phyloP scores from a whole-genome alignment of 495 filamentous ascomycete genomes.

The Copromyces sp. region DNA sequence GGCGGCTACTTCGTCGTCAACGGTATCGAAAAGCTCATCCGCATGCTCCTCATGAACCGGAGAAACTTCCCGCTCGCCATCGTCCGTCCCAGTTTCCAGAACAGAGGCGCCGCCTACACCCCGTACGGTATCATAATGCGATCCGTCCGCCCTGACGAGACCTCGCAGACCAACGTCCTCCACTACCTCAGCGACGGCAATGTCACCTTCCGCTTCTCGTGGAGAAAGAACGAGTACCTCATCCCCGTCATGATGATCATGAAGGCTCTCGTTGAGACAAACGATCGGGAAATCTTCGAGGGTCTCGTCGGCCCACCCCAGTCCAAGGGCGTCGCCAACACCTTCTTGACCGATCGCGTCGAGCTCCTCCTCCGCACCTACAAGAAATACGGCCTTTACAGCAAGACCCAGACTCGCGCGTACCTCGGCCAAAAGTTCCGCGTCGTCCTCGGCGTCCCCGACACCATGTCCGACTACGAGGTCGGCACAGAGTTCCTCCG shows the following conservation, averaged over 20 bases:
- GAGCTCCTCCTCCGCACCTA: conserved; percentile 88
- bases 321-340: conserved; percentile 70
- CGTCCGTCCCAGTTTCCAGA: conserved; percentile 74
- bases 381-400: conserved; percentile 76
- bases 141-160: conserved; percentile 89
- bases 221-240: conserved; percentile 93
- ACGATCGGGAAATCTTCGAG: conserved; percentile 93
- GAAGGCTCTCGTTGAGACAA: conserved; percentile 91
- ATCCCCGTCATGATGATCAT: conserved; percentile 93
- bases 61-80: conserved; percentile 95
- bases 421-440: conserved; percentile 86
- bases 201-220: conserved; percentile 92
- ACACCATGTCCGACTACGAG: conserved; percentile 74
- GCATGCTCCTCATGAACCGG: conserved; percentile 76
- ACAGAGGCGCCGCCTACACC: conserved; percentile 76
- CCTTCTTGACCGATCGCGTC: conserved; percentile 88
- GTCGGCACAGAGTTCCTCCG: conserved; percentile 82
- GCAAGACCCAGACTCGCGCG: conserved; percentile 61
- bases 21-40: conserved; percentile 91
- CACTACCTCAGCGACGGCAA: conserved; percentile 95
- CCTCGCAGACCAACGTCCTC: conserved; percentile 91
- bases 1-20: conserved; percentile 95
- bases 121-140: conserved; percentile 83
- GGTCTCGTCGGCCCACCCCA: conserved; percentile 63
- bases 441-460: conserved; percentile 67